Percentiles rank a stretch among this genome's conserved stretches.
These are phyloP conservation scores for Penicillium pulvis DNA, from an alignment of 495 filamentous ascomycete genomes.

Conservation along the genomic window DNA sequence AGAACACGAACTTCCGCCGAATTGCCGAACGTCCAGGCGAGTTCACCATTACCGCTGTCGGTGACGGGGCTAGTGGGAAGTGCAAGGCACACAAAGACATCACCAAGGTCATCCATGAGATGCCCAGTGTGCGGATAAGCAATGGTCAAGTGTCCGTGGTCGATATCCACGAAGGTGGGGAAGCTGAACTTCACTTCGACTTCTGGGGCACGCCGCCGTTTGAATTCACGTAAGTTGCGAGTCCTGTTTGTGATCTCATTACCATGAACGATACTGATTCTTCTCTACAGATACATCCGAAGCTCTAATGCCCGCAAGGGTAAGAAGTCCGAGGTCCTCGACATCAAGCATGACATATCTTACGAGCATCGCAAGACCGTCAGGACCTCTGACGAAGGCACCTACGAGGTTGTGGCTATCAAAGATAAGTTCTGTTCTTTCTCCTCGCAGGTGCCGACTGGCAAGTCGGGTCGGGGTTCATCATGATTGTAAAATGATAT, in stretches of 20 bases:
- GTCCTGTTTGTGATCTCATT: neutral
- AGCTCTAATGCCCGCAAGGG: slow-evolving; percentile 80
- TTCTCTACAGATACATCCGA: slow-evolving; percentile 67
- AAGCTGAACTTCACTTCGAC: slow-evolving; percentile 88
- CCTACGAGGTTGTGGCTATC: slow-evolving; percentile 94
- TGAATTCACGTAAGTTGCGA: slow-evolving; percentile 74
- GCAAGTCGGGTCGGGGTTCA: slow-evolving; percentile 43
- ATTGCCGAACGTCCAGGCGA: slow-evolving; percentile 87
- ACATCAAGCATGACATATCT: slow-evolving; percentile 84
- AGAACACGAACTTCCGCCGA: slow-evolving; percentile 79
- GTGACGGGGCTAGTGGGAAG: slow-evolving; percentile 72
- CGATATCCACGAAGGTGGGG: slow-evolving; percentile 94
- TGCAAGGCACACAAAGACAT: slow-evolving; percentile 79
- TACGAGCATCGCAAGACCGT: slow-evolving; percentile 79
- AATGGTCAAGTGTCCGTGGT: slow-evolving; percentile 75
- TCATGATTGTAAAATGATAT: slow-evolving; percentile 26
- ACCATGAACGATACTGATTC: slow-evolving; percentile 11
- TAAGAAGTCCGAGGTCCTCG: slow-evolving; percentile 74
- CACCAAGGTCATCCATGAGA: slow-evolving; percentile 79
- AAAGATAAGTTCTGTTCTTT: slow-evolving; percentile 90
- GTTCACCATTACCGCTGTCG: slow-evolving; percentile 82
- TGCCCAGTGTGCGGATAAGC: slow-evolving; percentile 87
- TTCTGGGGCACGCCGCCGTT: slow-evolving; percentile 96
- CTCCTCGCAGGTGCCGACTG: slow-evolving; percentile 60
- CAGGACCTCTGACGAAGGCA: slow-evolving; percentile 85